phyloP scores from a whole-genome alignment of 768 basidiomycete species.

The Boletus rubropictus region DNA sequence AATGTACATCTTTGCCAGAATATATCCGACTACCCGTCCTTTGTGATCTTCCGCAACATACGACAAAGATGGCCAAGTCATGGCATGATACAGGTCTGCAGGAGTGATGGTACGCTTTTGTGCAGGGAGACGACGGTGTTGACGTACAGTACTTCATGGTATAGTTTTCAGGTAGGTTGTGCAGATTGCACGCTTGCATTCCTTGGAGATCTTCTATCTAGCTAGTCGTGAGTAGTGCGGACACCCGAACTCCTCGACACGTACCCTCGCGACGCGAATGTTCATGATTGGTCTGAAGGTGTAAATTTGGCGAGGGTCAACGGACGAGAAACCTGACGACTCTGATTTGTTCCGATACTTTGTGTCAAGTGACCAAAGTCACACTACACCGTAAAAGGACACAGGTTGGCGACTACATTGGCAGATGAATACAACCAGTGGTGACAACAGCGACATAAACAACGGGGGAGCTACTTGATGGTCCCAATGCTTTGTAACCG shows the following conservation, averaged over 20 bases:
- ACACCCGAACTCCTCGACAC: not conserved
- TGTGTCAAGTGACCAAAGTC: not conserved
- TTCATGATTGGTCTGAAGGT: constrained; percentile 19
- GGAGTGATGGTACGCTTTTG: not conserved
- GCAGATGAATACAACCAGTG: constrained; percentile 19
- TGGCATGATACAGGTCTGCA: constrained; percentile 79
- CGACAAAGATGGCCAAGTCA: constrained; percentile 92
- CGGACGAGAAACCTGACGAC: not conserved
- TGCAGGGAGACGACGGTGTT: not conserved
- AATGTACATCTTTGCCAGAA: constrained; percentile 88
- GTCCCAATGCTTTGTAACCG: constrained; percentile 12
- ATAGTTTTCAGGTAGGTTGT: constrained; percentile 92
- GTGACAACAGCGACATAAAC: constrained; percentile 22
- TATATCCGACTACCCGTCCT: constrained; percentile 89
- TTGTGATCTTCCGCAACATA: constrained; percentile 89
- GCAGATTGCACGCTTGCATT: constrained; percentile 92
- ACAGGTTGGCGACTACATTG: constrained; percentile 17
- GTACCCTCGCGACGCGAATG: constrained; percentile 28
- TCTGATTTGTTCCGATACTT: not conserved
- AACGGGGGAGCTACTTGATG: constrained; percentile 4
- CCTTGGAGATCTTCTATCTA: constrained; percentile 84
- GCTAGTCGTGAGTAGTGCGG: constrained; percentile 14
- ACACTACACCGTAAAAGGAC: constrained; percentile 11
- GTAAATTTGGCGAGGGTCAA: not conserved
- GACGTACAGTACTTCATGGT: constrained; percentile 70